Base-by-base conservation (phyloP, 345 rosid genomes). In the Lagerstroemia speciosa region DNA sequence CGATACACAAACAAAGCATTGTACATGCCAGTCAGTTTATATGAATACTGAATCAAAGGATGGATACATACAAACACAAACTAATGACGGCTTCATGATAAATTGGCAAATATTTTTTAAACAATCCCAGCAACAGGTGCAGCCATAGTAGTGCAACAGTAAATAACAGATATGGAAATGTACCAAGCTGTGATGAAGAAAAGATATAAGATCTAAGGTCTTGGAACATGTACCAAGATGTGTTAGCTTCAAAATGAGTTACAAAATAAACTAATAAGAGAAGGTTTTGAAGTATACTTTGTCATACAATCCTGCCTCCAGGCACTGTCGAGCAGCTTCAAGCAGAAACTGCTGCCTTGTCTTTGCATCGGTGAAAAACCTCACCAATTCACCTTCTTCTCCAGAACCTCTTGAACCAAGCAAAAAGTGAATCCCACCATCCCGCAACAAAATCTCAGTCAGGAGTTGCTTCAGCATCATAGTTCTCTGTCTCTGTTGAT, bases 381-480 rank as follows among this genome's bases (percentile, higher is more conserved):
- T 79, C 71, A 77, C 84, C 76, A 94, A 75, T 76, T 91, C 89
- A 75, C 98, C 98, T 86, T 91, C 97, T 80, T 89, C 97, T 46
- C 97, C 99, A 67, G 86, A 73, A 74, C 98, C 92, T 75, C 87
- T 83, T 70, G 91, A 77, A 67, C 98, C 98, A 79, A 94, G 92
- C 75, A 94, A 74, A 66, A 92, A 79, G 78, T 75, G 74, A 73
- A 88, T 81, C 67, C 98, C 98, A 64, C 92, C 96, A 69, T 94
- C 98, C 53, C 98, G 84, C 76, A 94, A 79, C 73, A 94, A 76
- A 45, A 94, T 71, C 85, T 94, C 99, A 63, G 92, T 82, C 58
- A 94, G 89, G 62, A 94, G 90, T 81, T 91, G 96, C 84, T 85
- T 89, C 79, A 91, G 83, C 93, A 92, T 91, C 78, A 89, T 66